Percentiles rank a stretch among this genome's conserved stretches.
These are phyloP conservation scores for Neonectria neomacrospora DNA, from an alignment of 2,329 filamentous ascomycete species.

Conservation along the genomic window DNA sequence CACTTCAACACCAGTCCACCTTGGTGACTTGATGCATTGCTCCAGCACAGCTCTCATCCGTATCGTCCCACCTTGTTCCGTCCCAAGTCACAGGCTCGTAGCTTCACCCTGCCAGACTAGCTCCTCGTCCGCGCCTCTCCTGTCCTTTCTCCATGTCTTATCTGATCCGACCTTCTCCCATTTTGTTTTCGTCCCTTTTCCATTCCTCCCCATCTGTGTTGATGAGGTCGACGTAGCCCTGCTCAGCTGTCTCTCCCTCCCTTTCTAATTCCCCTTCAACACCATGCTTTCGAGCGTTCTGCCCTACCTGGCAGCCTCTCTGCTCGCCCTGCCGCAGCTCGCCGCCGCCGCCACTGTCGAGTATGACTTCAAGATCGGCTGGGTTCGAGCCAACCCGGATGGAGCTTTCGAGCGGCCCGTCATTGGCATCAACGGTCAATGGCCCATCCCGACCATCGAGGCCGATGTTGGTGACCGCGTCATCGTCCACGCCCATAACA, in stretches of 20 bases:
- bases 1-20: background rate
- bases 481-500: conserved; percentile 68
- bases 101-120: conserved; percentile 6
- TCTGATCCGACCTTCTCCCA: conserved; percentile 25
- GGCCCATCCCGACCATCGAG: conserved; percentile 76
- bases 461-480: conserved; percentile 71
- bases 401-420: conserved; percentile 68
- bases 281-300: conserved; percentile 34
- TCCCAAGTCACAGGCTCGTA: background rate
- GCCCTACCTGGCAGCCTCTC: conserved; percentile 29
- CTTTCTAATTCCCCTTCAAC: background rate
- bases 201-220: conserved; percentile 10
- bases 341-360: conserved; percentile 57
- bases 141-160: conserved; percentile 14
- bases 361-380: conserved; percentile 76
- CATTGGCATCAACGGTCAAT: conserved; percentile 81
- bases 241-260: background rate
- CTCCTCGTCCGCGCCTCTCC: background rate
- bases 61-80: conserved; percentile 20
- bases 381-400: conserved; percentile 79
- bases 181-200: conserved; percentile 3
- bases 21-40: background rate
- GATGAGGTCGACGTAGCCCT: conserved; percentile 21
- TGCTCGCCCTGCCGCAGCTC: conserved; percentile 35
- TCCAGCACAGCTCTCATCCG: background rate